Percentiles rank a stretch among this genome's conserved stretches.
Conservation (phyloP, 2,329 filamentous ascomycete genomes). For the Penicillium fuscoglaucum region DNA sequence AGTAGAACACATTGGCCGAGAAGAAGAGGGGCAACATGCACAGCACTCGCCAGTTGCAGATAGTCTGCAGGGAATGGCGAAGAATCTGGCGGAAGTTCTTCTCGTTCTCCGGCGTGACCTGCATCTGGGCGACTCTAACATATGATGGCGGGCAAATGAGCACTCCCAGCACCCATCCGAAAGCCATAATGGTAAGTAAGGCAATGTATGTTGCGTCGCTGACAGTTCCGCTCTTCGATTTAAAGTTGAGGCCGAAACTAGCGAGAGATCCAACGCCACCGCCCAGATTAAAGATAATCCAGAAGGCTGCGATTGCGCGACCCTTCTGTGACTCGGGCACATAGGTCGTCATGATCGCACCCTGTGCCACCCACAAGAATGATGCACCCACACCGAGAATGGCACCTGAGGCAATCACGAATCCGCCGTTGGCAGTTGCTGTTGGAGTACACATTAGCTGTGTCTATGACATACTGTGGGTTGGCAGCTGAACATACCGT, state of each 20-base stretch:
- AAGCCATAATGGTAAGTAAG: constrained; percentile 50
- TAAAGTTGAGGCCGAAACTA: constrained; percentile 48
- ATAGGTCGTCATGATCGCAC: constrained; percentile 53
- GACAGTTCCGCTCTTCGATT: constrained; percentile 47
- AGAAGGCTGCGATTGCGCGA: constrained; percentile 47
- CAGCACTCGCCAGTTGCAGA: constrained; percentile 48
- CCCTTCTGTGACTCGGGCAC: constrained; percentile 47
- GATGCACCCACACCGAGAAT: constrained; percentile 50
- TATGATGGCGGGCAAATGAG: constrained; percentile 52
- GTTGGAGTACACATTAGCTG: background rate
- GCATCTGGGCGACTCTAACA: constrained; percentile 42
- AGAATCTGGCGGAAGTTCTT: constrained; percentile 39
- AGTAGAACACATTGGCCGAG: constrained; percentile 58
- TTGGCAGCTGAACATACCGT: constrained; percentile 28
- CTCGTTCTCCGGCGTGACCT: constrained; percentile 41
- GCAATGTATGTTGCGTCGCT: constrained; percentile 54
- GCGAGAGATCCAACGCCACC: constrained; percentile 48
- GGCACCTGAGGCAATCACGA: constrained; percentile 49
- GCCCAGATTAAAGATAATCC: constrained; percentile 51
- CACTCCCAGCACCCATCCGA: constrained; percentile 51
- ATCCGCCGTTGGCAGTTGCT: constrained; percentile 42
- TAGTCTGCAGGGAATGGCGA: constrained; percentile 38
- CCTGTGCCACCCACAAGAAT: constrained; percentile 51
- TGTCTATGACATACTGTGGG: background rate
- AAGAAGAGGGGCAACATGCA: constrained; percentile 58